Percentiles rank a stretch among this genome's conserved stretches.
These are phyloP conservation scores for Mortierella sp. DNA, from an alignment of 371 early-diverging fungal genomes.

Conservation along the genomic window DNA sequence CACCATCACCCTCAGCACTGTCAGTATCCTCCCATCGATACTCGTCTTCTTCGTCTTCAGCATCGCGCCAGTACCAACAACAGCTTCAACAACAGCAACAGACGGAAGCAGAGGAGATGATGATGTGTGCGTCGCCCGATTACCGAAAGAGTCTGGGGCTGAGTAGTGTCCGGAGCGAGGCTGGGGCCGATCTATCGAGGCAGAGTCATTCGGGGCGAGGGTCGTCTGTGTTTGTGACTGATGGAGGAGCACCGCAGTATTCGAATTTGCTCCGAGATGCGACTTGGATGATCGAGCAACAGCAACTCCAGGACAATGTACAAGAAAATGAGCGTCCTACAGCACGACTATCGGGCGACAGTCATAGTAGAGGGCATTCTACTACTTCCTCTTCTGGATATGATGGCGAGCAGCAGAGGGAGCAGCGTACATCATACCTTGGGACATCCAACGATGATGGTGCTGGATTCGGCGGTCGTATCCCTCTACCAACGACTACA, in stretches of 20 bases:
- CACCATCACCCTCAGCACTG: conserved; percentile 5
- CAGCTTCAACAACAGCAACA: neutral
- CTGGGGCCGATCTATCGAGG: neutral
- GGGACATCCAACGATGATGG: neutral
- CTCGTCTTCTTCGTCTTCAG: neutral
- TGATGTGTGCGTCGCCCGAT: conserved; percentile 46
- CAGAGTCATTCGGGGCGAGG: conserved; percentile 24
- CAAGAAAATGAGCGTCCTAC: too few species aligned
- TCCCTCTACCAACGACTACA: neutral
- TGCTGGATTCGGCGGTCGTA: neutral
- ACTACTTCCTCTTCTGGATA: too few species aligned
- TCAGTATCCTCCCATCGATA: neutral
- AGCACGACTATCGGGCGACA: too few species aligned
- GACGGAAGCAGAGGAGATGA: conserved; percentile 15
- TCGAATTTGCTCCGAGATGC: conserved; percentile 44
- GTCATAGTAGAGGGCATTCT: too few species aligned
- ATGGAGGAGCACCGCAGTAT: conserved; percentile 21
- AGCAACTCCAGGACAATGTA: conserved; percentile 8
- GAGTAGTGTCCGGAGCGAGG: conserved; percentile 44
- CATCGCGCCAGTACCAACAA: neutral
- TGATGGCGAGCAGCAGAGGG: too few species aligned
- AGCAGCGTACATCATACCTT: too few species aligned
- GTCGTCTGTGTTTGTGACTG: conserved; percentile 8
- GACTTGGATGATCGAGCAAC: conserved; percentile 39
- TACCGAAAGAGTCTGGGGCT: conserved; percentile 42